These are phyloP conservation scores for Fusarium domesticum DNA, from an alignment of 2,329 filamentous ascomycete genomes.

Conservation along the genomic window DNA sequence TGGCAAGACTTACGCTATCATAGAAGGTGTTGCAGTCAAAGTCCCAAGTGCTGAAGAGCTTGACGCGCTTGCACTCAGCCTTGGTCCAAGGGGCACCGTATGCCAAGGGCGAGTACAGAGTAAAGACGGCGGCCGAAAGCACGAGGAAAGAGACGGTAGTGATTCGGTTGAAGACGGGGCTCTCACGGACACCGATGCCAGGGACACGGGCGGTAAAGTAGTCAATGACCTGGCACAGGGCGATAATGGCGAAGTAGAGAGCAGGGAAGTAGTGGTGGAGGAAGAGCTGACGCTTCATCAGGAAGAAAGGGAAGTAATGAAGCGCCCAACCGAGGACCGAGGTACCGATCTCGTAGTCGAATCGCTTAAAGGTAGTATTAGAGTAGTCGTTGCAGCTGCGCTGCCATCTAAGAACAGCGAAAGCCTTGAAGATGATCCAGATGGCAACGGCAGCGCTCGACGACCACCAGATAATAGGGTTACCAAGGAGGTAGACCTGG, in stretches of 20 bases:
- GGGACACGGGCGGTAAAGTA: conserved; percentile 73
- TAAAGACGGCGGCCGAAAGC: conserved; percentile 72
- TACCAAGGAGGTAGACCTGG: conserved; percentile 94
- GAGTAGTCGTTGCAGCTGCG: conserved; percentile 85
- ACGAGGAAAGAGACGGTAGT: conserved; percentile 71
- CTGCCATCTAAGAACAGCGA: conserved; percentile 91
- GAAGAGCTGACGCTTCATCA: conserved; percentile 98
- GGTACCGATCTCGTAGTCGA: conserved; percentile 93
- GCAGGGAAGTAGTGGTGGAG: conserved; percentile 98
- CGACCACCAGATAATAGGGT: conserved; percentile 92
- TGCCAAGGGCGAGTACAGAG: conserved; percentile 80
- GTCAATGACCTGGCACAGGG: conserved; percentile 85
- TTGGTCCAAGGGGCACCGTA: conserved; percentile 96
- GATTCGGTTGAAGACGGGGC: conserved; percentile 69
- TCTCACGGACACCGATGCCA: conserved; percentile 62
- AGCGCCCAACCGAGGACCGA: conserved; percentile 92
- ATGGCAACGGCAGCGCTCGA: conserved; percentile 73
- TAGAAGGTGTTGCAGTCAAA: conserved; percentile 97
- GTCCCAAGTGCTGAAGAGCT: conserved; percentile 88
- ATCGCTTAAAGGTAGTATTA: conserved; percentile 83
- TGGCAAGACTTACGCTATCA: conserved; percentile 66
- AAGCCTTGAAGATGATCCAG: conserved; percentile 80
- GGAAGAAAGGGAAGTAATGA: conserved; percentile 98
- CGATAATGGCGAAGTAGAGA: conserved; percentile 89
- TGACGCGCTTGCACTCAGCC: conserved; percentile 78